phyloP scores from a whole-genome alignment of 2,329 filamentous ascomycete genomes.

The Botryotinia convoluta region DNA sequence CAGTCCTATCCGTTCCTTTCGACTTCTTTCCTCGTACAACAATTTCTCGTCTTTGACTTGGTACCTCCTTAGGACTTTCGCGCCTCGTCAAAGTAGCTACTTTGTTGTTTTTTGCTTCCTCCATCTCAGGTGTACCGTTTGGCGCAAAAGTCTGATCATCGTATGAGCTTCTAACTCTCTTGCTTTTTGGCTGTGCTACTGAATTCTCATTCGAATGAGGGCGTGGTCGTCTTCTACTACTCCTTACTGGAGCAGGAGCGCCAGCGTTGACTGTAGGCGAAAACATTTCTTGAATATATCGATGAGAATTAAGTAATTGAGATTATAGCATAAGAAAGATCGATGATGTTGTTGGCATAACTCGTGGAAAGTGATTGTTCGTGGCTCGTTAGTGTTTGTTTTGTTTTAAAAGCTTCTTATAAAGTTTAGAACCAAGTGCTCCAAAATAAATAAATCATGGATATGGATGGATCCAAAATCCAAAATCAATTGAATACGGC shows the following conservation, averaged over 20 bases:
- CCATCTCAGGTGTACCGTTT: constrained; percentile 51
- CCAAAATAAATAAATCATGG: constrained; percentile 5
- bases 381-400: not conserved
- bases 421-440: constrained; percentile 4
- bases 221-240: constrained; percentile 57
- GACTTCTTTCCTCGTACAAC: constrained; percentile 61
- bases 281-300: constrained; percentile 49
- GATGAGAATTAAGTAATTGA: not conserved
- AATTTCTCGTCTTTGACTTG: constrained; percentile 46
- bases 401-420: constrained; percentile 5
- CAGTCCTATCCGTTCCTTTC: constrained; percentile 61
- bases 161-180: constrained; percentile 58
- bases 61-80: constrained; percentile 29
- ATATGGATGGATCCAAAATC: not conserved
- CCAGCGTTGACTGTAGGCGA: constrained; percentile 51
- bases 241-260: constrained; percentile 55
- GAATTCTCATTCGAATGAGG: constrained; percentile 55
- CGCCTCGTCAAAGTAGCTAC: constrained; percentile 41
- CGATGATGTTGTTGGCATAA: constrained; percentile 4
- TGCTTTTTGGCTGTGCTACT: constrained; percentile 58
- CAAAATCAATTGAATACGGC: not conserved
- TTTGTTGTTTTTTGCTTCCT: constrained; percentile 55
- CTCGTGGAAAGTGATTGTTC: not conserved
- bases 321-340: not conserved
- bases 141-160: constrained; percentile 55